Evolutionary conservation across 2,329 filamentous ascomycete genomes (phyloP).

Genomic region (Hypoxylon sp.): DNA sequence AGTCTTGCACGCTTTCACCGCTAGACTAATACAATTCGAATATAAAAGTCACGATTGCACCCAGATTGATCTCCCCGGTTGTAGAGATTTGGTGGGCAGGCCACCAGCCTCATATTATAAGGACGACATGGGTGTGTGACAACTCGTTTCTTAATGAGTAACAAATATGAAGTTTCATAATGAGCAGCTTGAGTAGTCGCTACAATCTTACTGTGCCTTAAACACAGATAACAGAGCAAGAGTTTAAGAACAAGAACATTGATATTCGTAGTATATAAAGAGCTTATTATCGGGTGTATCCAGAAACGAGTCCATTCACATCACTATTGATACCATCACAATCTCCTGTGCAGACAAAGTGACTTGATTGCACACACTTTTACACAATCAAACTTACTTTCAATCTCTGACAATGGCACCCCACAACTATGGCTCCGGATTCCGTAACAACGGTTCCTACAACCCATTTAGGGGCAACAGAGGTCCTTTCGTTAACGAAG

Average conservation of each 20-base stretch:
- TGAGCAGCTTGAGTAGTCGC: neutral
- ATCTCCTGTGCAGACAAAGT: no score
- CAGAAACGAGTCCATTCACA: neutral
- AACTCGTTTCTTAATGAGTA: neutral
- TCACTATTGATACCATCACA: neutral
- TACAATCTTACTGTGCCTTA: neutral
- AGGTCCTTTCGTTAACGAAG: neutral
- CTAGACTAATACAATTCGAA: no score
- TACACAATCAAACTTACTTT: neutral
- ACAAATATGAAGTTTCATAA: neutral
- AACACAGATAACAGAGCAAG: constrained; percentile 1
- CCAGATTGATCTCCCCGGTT: no score
- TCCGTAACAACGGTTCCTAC: neutral
- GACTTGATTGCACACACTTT: no score
- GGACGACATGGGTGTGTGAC: neutral
- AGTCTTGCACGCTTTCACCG: no score
- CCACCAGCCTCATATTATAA: neutral
- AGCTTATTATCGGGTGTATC: neutral
- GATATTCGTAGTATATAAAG: neutral
- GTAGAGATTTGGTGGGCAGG: no score
- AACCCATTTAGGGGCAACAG: neutral
- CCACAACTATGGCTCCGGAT: neutral
- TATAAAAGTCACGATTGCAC: no score
- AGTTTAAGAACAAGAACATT: neutral
- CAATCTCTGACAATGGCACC: neutral